Evolutionary conservation across 164 flowering plant species (phyloP), one percentile per base, ranked within the genome.

Genomic region (Nymphaea thermarum): DNA sequence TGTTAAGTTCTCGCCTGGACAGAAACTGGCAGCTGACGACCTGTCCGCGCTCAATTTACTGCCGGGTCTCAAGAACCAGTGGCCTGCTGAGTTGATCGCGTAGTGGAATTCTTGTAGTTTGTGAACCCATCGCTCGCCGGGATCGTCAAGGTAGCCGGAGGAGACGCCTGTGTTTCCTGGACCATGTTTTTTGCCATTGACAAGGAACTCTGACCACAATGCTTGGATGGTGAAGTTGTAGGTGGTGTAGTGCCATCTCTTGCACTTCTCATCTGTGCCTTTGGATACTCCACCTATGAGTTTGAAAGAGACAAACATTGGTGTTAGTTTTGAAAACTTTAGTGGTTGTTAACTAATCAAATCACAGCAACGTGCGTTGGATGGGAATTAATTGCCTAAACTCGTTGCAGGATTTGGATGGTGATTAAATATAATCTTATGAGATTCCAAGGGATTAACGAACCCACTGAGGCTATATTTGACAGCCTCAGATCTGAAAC

Each of bases 141-240:
- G 60, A 57, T 77, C 80, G 42, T 89, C 90, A 2, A 87, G 76
- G 77, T 80, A 68, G 63, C 84, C 77, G 62, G 66, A 67, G 69
- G 68, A 75, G 43, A 73, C 63, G 36, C 74, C 76, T 3, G 71
- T 75, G 25, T 43, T 44, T 5, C 42, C 63, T 4, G 73, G 70
- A 4, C 68, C 68, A 17, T 78, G 74, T 11, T 76, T 79, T 14
- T 65, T 70, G 17, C 78, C 43, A 67, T 68, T 79, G 4, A 88
- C 89, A 70, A 88, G 63, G 75, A 69, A 79, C 3, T 89, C 87
- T 18, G 92, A 64, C 91, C 91, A 89, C 45, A 87, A 80, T 14
- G 73, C 68, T 47, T 85, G 83, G 2, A 89, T 4, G 42, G 83
- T 85, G 71, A 89, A 83, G 65, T 85, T 79, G 82, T 84, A 82